Base-by-base conservation (phyloP, 495 filamentous ascomycete genomes). In the Sphaerosporella brunnea region DNA sequence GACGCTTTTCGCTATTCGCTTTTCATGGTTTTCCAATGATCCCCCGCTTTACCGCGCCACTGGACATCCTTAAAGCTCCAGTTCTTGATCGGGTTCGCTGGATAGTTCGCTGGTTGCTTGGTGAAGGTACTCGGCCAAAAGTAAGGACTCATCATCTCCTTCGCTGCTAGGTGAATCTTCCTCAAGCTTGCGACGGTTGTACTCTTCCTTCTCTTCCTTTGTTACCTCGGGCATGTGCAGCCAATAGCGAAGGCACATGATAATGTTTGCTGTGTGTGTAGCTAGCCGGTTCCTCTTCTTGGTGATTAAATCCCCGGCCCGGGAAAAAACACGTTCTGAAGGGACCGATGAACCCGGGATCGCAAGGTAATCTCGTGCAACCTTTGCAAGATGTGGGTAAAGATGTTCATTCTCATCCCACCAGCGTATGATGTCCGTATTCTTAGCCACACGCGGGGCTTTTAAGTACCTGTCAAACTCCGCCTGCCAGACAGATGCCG, bases 291-390 rank as follows among this genome's bases (percentile, higher is more conserved):
- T 46, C 13, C 24, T 23, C 32, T 45, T 53, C 42, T 50, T 53
- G 4, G 24, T 20, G n/a, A n/a, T n/a, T n/a, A n/a, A n/a, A n/a
- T n/a, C n/a, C n/a, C n/a, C n/a, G n/a, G n/a, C n/a, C n/a, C 23
- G 11, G 16, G 50, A 45, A 10, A 51, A 48, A 3, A 51, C 9
- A 9, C 18, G 11, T 15, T 51, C 44, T 19, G 36, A 35, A 26
- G 45, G 25, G 16, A 40, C 37, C 26, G 23, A 38, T 3, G 4
- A 28, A n/a, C n/a, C n/a, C n/a, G n/a, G n/a, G n/a, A n/a, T n/a
- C n/a, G n/a, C n/a, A n/a, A n/a, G n/a, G n/a, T 46, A 46, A 16
- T 45, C 47, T 13, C 35, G 1, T 9, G 50, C 50, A 20, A 51
- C 8, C 28, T 32, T 32, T 32, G 28, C 28, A 5, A 32, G 28